phyloP scores from a whole-genome alignment of 495 filamentous ascomycete species.

The Lasiosphaeria ovina region DNA sequence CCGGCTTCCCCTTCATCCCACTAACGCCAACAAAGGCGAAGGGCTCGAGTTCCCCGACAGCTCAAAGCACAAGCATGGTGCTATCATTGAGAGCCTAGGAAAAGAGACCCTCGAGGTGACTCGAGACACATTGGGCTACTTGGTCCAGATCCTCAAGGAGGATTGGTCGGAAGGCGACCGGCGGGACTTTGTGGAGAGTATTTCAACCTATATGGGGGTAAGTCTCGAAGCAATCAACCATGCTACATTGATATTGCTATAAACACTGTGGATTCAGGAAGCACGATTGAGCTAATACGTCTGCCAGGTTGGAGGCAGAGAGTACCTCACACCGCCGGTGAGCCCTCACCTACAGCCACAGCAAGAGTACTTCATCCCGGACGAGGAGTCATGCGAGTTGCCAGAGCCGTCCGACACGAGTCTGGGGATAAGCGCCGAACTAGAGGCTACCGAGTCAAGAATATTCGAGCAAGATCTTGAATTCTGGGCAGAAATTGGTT shows the following conservation, averaged over 20 bases:
- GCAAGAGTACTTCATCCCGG: constrained; percentile 44
- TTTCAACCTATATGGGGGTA: constrained; percentile 37
- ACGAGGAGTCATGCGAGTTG: constrained; percentile 46
- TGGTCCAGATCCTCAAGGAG: constrained; percentile 32
- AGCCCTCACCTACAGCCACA: constrained; percentile 44
- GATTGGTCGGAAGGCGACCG: constrained; percentile 39
- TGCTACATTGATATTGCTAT: neutral
- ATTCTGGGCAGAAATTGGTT: constrained; percentile 18
- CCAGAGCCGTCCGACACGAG: constrained; percentile 52
- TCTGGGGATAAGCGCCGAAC: constrained; percentile 47
- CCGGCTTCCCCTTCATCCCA: constrained; percentile 46
- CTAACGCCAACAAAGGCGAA: constrained; percentile 49
- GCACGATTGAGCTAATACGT: constrained; percentile 8
- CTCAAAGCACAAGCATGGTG: constrained; percentile 1
- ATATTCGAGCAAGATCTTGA: constrained; percentile 21
- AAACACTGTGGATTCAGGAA: neutral
- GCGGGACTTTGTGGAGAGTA: constrained; percentile 29
- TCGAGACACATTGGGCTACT: constrained; percentile 17
- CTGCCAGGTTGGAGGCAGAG: constrained; percentile 28
- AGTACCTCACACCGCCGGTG: constrained; percentile 58
- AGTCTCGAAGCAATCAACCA: constrained; percentile 11
- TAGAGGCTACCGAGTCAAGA: constrained; percentile 42
- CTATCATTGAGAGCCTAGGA: constrained; percentile 6
- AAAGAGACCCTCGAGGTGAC: constrained; percentile 24
- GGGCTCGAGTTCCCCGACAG: constrained; percentile 29